A percentile compares a stretch with the other conserved stretches of the same genome.
Conservation (phyloP, 495 filamentous ascomycete species). For the Aspergillus wentii region DNA sequence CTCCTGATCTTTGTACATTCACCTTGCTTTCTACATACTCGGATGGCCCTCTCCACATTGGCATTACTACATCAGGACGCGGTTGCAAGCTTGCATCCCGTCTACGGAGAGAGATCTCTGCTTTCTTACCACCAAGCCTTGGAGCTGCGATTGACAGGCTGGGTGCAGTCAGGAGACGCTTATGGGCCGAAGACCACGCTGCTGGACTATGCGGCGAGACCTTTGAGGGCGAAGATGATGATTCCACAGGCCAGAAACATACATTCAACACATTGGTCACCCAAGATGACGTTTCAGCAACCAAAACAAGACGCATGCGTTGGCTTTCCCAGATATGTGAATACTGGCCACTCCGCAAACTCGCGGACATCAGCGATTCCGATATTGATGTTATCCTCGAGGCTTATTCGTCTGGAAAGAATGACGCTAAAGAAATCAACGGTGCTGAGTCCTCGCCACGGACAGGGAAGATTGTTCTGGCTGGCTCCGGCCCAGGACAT, state of each 20-base stretch:
- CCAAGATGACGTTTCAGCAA: constrained; percentile 66
- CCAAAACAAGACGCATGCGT: constrained; percentile 76
- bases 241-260: constrained; percentile 75
- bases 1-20: constrained; percentile 84
- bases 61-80: constrained; percentile 90
- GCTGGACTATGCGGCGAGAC: constrained; percentile 38
- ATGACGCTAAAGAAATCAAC: constrained; percentile 13
- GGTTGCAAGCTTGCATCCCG: constrained; percentile 92
- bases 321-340: constrained; percentile 97
- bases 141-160: constrained; percentile 75
- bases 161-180: constrained; percentile 67
- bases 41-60: constrained; percentile 90
- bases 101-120: constrained; percentile 82
- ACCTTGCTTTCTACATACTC: constrained; percentile 81
- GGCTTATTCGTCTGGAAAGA: constrained; percentile 50
- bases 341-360: constrained; percentile 87
- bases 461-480: constrained; percentile 73
- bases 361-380: constrained; percentile 71
- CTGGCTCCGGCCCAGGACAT: constrained; percentile 90
- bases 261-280: constrained; percentile 79
- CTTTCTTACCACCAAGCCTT: constrained; percentile 72
- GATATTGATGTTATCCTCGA: constrained; percentile 71
- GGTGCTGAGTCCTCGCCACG: constrained; percentile 14
- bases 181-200: constrained; percentile 75
- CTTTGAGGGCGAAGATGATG: constrained; percentile 68